Evolutionary conservation across 2,329 filamentous ascomycete species (phyloP), one percentile per base, ranked within the genome.

Genomic region (Fusarium sp.): DNA sequence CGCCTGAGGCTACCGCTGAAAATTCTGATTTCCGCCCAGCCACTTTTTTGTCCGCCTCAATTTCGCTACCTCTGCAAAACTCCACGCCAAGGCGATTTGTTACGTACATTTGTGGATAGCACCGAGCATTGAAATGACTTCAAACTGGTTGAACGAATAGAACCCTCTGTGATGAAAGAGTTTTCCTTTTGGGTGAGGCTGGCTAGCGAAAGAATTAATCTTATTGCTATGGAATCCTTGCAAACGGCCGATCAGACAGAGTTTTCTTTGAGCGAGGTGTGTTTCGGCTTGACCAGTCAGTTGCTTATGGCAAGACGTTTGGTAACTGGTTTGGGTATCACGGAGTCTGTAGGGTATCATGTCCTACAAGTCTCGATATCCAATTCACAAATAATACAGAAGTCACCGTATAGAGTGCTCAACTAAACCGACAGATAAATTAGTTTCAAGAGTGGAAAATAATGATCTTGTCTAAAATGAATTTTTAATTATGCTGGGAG

Each of bases 1-100:
- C 15, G 52, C 60, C 62, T 65, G 46, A 65, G 62, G 62, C 62
- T 49, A 11, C 51, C 3, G n/a, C 11, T 59, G 62, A 65, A 65
- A 65, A 65, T 54, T 65, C 62, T 65, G 62, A 63, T 38, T 7
- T 33, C 3, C n/a, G 28, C 31, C 62, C 60, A 59, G 36, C 62
- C 62, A 59, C 62, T 42, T 49, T 59, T 65, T 59, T 54, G 34
- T 65, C 36, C 10, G 21, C 51, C 47, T 31, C 54, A 65, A 61
- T 65, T 10, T 65, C 60, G 60, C 36, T 49, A 44, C n/a, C 8
- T 11, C 15, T 26, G 49, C 21, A 7, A 13, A 2, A 31, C 28
- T 31, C 28, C 10, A 31, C 28, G 38, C n/a, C 15, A 22, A 40
- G n/a, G 22, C 11, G 38, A 14, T 22, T 13, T 21, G 6, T 15